Evolutionary conservation across 108 stramenopile genomes (phyloP), one percentile per base, ranked within the genome.

Genomic region (Conticribra guillardii): DNA sequence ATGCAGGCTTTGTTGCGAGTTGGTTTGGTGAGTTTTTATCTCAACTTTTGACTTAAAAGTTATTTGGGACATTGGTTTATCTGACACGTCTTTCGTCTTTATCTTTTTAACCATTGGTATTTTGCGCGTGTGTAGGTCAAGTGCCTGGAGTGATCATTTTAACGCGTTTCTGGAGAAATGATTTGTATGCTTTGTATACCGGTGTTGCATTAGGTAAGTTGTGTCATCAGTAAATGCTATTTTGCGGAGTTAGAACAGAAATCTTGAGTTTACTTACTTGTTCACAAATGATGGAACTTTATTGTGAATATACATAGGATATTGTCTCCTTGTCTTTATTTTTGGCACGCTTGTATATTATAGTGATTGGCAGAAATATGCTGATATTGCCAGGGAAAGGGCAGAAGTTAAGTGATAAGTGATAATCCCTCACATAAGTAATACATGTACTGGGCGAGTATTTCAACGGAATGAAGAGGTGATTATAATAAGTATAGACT

Each of bases 121-220:
- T 11, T 21, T 41, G 2, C 7, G n/a, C 17, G 19, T 31, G 2
- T 3, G 23, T 49, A 65, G 85, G 71, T 22, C 94, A 95, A 73
- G 91, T 95, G 0, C 94, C 91, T n/a, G 89, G 70, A 19, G 89
- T 91, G 1, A 60, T 82, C 54, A 28, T 95, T 9, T 71, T 79
- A 31, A 87, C 85, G 15, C 80, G 27, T 21, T 92, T 74, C 60
- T 90, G 89, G 91, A 60, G 87, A 47, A 63, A 80, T 24, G 91
- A 92, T 64, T 71, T 92, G 48, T 78, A 77, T 33, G 91, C 86
- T 2, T 62, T 92, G 45, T 95, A 89, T 67, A 60, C 73, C 37
- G 94, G 94, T 2, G 87, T 95, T 61, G 86, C 91, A 0, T 46
- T 81, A 50, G 84, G 84, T 62, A 21, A 60, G 69, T 48, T 14